Conservation (phyloP, 805 yeast species). For the Ogataea glucozyma region DNA sequence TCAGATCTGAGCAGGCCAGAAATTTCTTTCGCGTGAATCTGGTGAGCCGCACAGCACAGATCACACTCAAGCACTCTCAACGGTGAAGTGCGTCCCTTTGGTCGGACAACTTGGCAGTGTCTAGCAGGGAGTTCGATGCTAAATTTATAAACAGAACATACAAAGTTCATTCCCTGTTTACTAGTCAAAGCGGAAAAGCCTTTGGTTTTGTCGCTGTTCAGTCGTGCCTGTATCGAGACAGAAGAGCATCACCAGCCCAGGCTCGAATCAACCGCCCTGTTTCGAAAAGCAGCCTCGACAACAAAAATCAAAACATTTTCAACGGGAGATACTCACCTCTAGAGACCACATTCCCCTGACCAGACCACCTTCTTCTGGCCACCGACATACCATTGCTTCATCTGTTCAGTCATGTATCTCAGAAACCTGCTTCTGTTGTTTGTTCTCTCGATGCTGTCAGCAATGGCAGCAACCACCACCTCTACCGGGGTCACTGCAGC, state of each 20-base stretch:
- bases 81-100: neutral
- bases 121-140: too few relatives aligned
- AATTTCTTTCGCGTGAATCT: conserved; percentile 3
- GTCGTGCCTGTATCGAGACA: neutral
- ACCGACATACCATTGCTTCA: too few relatives aligned
- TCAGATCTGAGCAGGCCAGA: neutral
- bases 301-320: neutral
- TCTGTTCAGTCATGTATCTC: neutral
- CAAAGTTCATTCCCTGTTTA: too few relatives aligned
- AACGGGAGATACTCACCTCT: neutral
- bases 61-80: neutral
- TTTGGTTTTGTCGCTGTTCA: neutral
- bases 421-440: neutral
- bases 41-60: conserved; percentile 4
- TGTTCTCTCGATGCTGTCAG: neutral
- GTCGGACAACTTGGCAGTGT: too few relatives aligned
- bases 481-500: conserved; percentile 6
- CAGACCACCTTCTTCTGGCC: too few relatives aligned
- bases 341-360: neutral
- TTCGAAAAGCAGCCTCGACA: neutral
- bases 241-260: too few relatives aligned
- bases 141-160: too few relatives aligned
- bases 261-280: neutral
- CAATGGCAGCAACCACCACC: conserved; percentile 2
- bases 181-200: too few relatives aligned